Evolutionary conservation across 208 protist species (phyloP).

Genomic region (Wallacemonas rigidus): DNA sequence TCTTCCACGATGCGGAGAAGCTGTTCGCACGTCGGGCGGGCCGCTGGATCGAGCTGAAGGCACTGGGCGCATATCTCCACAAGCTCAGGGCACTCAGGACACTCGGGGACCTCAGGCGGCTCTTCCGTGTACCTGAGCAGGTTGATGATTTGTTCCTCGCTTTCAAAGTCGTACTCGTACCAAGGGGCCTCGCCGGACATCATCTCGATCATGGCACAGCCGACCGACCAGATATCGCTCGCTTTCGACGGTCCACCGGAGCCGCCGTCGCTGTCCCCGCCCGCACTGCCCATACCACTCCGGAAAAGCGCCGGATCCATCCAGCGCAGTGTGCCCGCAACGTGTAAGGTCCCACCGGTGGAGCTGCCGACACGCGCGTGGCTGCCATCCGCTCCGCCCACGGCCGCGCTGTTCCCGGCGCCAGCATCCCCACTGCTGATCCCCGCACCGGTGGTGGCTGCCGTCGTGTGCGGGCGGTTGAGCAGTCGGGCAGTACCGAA

Average conservation of each 20-base stretch:
- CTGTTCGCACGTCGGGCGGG: conserved; percentile 74
- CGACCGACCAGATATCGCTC: conserved; percentile 91
- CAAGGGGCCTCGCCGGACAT: conserved; percentile 84
- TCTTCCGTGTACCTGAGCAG: conserved; percentile 79
- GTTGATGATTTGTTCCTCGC: conserved; percentile 87
- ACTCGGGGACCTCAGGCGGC: conserved; percentile 82
- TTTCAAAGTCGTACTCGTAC: conserved; percentile 91
- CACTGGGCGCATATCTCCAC: conserved; percentile 60
- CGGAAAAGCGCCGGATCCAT: conserved; percentile 87
- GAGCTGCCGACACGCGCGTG: not conserved
- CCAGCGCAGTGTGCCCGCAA: conserved; percentile 88
- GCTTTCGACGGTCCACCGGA: conserved; percentile 66
- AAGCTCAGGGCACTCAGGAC: conserved; percentile 69
- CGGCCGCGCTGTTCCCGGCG: conserved; percentile 7
- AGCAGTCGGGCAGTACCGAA: conserved; percentile 89
- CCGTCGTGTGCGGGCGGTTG: conserved; percentile 41
- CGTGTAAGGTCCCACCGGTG: conserved; percentile 48
- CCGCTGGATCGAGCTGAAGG: conserved; percentile 50
- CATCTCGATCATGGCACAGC: conserved; percentile 92
- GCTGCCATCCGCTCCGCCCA: conserved; percentile 17
- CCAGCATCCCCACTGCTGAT: conserved; percentile 14
- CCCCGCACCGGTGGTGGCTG: conserved; percentile 12
- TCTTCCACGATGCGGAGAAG: conserved; percentile 66
- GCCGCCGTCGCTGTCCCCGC: not conserved
- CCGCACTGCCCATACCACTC: conserved; percentile 10